Base-by-base conservation (phyloP, 257 asterid species). In the Osmanthus fragrans region DNA sequence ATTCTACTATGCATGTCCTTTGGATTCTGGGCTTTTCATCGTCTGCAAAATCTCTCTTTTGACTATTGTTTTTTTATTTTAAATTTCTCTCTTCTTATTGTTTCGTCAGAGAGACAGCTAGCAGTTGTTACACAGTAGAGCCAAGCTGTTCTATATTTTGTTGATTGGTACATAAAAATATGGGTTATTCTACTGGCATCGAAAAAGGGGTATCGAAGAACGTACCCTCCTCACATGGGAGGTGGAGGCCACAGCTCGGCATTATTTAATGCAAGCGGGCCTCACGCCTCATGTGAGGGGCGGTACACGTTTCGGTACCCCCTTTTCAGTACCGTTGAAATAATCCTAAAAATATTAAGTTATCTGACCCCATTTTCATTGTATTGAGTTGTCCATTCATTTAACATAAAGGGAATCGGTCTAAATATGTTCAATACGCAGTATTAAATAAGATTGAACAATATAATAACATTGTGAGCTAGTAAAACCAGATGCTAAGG, bases 321-420 rank as follows among this genome's bases (percentile, higher is more conserved):
- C n/a, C n/a, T n/a, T n/a, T n/a, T n/a, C n/a, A n/a, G n/a, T n/a
- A n/a, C n/a, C n/a, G n/a, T n/a, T n/a, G n/a, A n/a, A n/a, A n/a
- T n/a, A n/a, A n/a, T n/a, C n/a, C n/a, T n/a, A n/a, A n/a, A n/a
- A n/a, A n/a, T n/a, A n/a, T n/a, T n/a, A 18, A 42, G 54, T 6
- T 67, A 70, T 25, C 5, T 33, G 84, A 71, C 30, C 72, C 75
- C 75, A 74, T 68, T 72, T 75, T 60, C 79, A 75, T 74, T 77
- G 77, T 71, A 12, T 77, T 80, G 84, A 82, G 86, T 81, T 85
- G 89, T 78, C 83, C 69, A n/a, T 76, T 79, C 7, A 18, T 32
- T 51, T 42, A 71, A 74, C 60, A 81, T 60, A 79, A 70, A 6
- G 7, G 2, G 2, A 25, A 9, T 18, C 2, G 1, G 69, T 3